Base-by-base conservation (phyloP, 345 rosid species). In the Dimocarpus longan region DNA sequence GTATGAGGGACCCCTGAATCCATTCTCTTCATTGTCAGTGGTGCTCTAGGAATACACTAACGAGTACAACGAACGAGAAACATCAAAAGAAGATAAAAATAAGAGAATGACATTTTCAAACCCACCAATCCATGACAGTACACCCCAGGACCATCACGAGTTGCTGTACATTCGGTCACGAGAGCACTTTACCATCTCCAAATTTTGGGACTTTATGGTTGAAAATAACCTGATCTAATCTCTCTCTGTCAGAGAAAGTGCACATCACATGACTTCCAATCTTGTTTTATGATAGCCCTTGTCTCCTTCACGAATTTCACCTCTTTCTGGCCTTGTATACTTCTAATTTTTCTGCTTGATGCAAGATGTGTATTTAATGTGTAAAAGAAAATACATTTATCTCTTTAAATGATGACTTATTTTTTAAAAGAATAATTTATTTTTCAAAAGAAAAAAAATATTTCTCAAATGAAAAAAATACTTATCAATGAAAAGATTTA, bases 1-100 rank as follows among this genome's bases (percentile, higher is more conserved):
- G 90, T 88, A 89, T 48, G 44, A 46, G 74, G 76, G 75, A 39
- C 52, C 63, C 28, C 8, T 11, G 4, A 60, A 18, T 50, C 28
- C 6, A 18, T 24, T 66, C 44, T 6, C 44, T 50, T 72, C 39
- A 68, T 62, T 13, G 4, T 3, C 62, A 57, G 21, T 42, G 44
- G 9, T 42, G 7, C 44, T 56, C 71, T 68, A 37, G 26, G 1
- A 10, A 50, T 60, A 60, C 40, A 54, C 39, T n/a, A 1, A 8
- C 5, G 3, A 42, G 21, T n/a, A 3, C 32, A 10, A n/a, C 1
- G 26, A n/a, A 56, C 8, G 65, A 60, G 65, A 8, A 11, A 5
- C 37, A 32, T 2, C 2, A 32, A 32, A 32, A 1, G 2, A 32
- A 32, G 1, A 32, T 32, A 59, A 40, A 39, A 44, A 18, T 39